A percentile compares a stretch with the other conserved stretches of the same genome.
phyloP scores from a whole-genome alignment of 805 yeast species.

The Kazachstania taianensis region DNA sequence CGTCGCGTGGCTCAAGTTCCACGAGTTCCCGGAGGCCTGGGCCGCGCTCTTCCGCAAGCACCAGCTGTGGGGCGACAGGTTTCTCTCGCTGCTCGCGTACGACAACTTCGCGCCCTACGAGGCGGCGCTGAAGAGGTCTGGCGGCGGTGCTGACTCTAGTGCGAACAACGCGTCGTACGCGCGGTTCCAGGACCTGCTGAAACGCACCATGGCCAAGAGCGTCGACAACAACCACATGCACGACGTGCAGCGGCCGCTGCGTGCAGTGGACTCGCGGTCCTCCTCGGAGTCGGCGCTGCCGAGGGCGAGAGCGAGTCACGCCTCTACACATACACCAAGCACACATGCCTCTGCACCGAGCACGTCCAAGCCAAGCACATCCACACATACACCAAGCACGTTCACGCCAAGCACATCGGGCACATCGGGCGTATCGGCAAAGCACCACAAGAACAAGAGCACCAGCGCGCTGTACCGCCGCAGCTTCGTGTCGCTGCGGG shows the following conservation, averaged over 20 bases:
- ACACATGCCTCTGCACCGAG: not conserved
- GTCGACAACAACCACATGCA: conserved; percentile 13
- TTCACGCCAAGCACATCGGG: not conserved
- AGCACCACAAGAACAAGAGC: conserved; percentile 9
- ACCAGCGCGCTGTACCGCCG: conserved; percentile 28
- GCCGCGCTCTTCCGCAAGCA: conserved; percentile 47
- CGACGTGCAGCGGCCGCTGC: not conserved
- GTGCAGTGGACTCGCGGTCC: conserved; percentile 13
- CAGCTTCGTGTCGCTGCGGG: conserved; percentile 27
- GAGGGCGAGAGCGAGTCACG: not conserved
- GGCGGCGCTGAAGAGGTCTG: conserved; percentile 34
- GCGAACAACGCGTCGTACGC: too few species aligned
- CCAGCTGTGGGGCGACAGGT: conserved; percentile 50
- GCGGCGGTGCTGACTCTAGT: too few species aligned
- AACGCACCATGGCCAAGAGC: conserved; percentile 34
- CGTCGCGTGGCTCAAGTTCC: conserved; percentile 51
- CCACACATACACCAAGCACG: not conserved
- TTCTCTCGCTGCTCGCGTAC: conserved; percentile 58
- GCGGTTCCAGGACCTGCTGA: conserved; percentile 45
- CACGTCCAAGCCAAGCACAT: conserved; percentile 1
- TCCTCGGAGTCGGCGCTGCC: conserved; percentile 18
- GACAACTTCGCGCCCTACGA: conserved; percentile 41
- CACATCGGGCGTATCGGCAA: too few species aligned
- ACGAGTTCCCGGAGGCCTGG: conserved; percentile 70
- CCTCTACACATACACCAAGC: not conserved